Percentiles rank a stretch among this genome's conserved stretches.
phyloP scores from a whole-genome alignment of 768 basidiomycete species.

The Rhizopogon roseolus region DNA sequence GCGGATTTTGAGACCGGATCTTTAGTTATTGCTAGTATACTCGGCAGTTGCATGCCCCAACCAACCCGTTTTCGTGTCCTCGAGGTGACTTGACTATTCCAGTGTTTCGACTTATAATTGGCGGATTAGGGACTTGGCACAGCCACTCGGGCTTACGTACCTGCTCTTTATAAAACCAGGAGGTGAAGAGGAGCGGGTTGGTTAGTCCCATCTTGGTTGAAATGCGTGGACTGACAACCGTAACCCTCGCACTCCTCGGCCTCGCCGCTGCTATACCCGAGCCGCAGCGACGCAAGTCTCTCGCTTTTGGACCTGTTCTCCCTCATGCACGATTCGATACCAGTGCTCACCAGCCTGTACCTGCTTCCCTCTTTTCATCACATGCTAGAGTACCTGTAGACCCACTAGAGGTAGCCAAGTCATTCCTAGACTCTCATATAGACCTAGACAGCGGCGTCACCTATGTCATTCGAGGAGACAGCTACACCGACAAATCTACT shows the following conservation, averaged over 20 bases:
- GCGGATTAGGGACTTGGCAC: background rate
- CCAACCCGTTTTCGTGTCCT: background rate
- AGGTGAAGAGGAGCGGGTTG: too few species aligned
- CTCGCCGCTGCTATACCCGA: conserved; percentile 40
- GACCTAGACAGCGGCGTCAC: conserved; percentile 29
- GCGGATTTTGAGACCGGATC: background rate
- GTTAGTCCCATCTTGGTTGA: background rate
- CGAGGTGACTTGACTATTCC: background rate
- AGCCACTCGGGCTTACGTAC: background rate
- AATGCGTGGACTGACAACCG: conserved; percentile 66
- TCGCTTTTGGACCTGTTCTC: conserved; percentile 82
- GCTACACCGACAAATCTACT: conserved; percentile 81
- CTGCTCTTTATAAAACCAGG: background rate
- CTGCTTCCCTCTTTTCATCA: conserved; percentile 33
- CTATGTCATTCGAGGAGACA: conserved; percentile 71
- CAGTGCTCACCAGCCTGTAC: conserved; percentile 28
- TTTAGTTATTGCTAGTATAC: background rate
- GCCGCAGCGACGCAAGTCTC: conserved; percentile 62
- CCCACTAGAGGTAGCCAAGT: conserved; percentile 56
- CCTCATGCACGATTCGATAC: conserved; percentile 66
- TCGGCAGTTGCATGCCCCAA: background rate
- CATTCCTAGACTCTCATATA: conserved; percentile 46
- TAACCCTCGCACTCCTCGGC: conserved; percentile 55
- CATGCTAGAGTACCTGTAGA: conserved; percentile 34
- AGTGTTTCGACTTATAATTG: background rate